Evolutionary conservation across 345 rosid species (phyloP).

Genomic region (Gossypium sturtianum): DNA sequence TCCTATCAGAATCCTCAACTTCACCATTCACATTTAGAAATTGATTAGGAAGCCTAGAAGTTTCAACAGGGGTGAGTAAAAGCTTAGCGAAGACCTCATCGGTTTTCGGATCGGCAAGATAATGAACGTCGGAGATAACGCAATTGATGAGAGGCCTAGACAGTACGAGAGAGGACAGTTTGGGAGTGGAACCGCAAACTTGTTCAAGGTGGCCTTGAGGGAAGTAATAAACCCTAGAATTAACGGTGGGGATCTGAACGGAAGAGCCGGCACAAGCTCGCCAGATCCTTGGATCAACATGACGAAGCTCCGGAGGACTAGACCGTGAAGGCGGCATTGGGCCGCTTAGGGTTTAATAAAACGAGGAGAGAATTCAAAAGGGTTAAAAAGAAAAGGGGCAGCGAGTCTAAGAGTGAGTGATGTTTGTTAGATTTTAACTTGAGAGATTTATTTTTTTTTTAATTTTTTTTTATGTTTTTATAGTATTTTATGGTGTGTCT

Average conservation of each 20-base stretch:
- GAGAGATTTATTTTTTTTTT: too few species aligned
- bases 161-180: conserved; percentile 22
- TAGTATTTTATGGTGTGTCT: not conserved
- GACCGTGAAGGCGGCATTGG: conserved; percentile 27
- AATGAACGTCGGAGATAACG: conserved; percentile 41
- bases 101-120: conserved; percentile 66
- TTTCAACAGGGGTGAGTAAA: conserved; percentile 23
- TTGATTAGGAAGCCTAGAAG: conserved; percentile 14
- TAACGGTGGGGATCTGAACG: conserved; percentile 48
- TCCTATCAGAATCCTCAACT: conserved; percentile 29
- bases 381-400: not conserved
- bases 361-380: not conserved
- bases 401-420: not conserved
- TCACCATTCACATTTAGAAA: conserved; percentile 9
- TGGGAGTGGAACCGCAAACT: conserved; percentile 25
- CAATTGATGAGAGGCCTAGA: conserved; percentile 35
- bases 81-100: conserved; percentile 68
- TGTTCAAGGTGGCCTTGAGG: conserved; percentile 84
- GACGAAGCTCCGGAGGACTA: conserved; percentile 28
- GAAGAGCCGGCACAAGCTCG: conserved; percentile 72
- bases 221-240: conserved; percentile 79
- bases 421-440: too few species aligned
- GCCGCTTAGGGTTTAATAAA: conserved; percentile 19
- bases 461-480: not conserved
- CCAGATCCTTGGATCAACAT: conserved; percentile 65